Base-by-base conservation (phyloP, 2,329 filamentous ascomycete genomes). In the Cadophora luteo-olivacea region DNA sequence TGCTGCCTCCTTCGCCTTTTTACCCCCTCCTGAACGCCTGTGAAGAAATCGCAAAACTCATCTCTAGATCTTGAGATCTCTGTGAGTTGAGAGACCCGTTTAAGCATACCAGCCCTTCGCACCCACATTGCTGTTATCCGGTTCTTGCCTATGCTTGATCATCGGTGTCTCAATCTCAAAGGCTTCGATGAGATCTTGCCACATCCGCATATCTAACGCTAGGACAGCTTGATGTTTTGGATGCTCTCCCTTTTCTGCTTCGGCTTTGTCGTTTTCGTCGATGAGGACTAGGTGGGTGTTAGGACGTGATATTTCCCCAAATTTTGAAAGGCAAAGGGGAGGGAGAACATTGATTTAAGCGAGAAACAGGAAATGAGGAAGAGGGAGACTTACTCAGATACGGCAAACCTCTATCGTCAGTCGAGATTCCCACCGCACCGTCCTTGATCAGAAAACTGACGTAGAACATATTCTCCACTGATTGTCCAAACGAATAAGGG, bases 401-500 rank as follows among this genome's bases (percentile, higher is more conserved):
- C n/a, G 94, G 94, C 52, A 97, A 81, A 1, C 87, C 89, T 69
- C 91, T 82, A 14, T 89, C 85, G 76, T 97, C 94, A 66, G 89
- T 86, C 3, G 87, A 84, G n/a, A 99, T 85, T 41, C 88, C 88
- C 6, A 94, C 87, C 69, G 87, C 88, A 12, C 94, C 94, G 80
- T 99, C 96, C 68, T 92, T 89, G 69, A 98, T 93, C 69, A 99
- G 82, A 77, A 99, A 99, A 78, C 93, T 97, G 74, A 97, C 88
- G 78, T 98, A 98, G 80, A 99, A 99, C 75, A 99, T 84, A 75
- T 99, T 99, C 78, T 99, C 96, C 7, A 99, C 90, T 0, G 94
- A 97, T 80, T 99, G 96, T 0, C 93, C 93, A 75, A 98, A 99
- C 0, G 93, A 97, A 49, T 83, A 83, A 0, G 96, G 96, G 74